phyloP scores from a whole-genome alignment of 495 filamentous ascomycete species.

The Jackrogersella multiformis region DNA sequence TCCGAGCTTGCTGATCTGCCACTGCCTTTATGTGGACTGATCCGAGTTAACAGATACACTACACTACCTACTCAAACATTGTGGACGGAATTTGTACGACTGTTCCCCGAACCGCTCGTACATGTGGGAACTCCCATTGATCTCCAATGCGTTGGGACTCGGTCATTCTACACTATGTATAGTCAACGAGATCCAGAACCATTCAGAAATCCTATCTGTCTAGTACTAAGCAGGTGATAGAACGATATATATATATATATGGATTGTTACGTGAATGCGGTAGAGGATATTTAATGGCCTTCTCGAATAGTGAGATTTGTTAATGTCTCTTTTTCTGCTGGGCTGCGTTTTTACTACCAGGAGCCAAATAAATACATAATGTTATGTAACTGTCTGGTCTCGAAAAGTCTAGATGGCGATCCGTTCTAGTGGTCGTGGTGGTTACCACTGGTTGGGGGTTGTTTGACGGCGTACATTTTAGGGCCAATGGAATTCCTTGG shows the following conservation, averaged over 20 bases:
- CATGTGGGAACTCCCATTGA: slow-evolving; percentile 13
- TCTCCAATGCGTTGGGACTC: slow-evolving; percentile 6
- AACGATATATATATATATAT: neutral
- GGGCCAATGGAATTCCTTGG: slow-evolving; percentile 20
- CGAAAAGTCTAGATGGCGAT: slow-evolving; percentile 27
- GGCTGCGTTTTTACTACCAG: neutral
- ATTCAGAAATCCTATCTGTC: neutral
- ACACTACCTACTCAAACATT: slow-evolving; percentile 13
- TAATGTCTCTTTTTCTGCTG: neutral
- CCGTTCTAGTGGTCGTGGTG: slow-evolving; percentile 29
- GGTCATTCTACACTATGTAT: too few species aligned
- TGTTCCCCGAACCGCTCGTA: slow-evolving; percentile 14
- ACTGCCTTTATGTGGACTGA: slow-evolving; percentile 12
- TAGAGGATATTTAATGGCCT: neutral
- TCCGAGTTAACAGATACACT: slow-evolving; percentile 10
- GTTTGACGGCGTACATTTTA: slow-evolving; percentile 31
- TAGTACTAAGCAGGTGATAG: neutral
- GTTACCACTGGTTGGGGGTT: too few species aligned
- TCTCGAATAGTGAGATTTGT: neutral
- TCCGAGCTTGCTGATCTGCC: slow-evolving; percentile 13
- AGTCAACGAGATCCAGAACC: slow-evolving; percentile 1
- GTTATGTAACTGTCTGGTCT: slow-evolving; percentile 8
- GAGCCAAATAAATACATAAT: slow-evolving; percentile 14
- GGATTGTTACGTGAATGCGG: neutral
- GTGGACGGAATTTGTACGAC: slow-evolving; percentile 20